Evolutionary conservation across 352 stramenopile genomes (phyloP), one percentile per base, ranked within the genome.

Genomic region (Thalassiosira delicatula): DNA sequence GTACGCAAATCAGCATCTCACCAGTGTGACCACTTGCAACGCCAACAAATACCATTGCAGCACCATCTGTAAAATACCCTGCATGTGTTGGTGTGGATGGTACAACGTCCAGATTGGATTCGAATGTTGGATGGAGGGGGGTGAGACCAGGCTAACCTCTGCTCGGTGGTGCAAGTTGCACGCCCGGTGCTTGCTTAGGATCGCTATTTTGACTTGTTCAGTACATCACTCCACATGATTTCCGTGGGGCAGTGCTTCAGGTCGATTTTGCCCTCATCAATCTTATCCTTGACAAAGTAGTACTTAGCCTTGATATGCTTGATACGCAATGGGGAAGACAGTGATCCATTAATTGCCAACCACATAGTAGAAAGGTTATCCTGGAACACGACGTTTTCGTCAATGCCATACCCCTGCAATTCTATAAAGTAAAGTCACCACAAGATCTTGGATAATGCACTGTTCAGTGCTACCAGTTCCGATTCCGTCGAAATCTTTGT

Each of bases 221-320:
- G 54, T 33, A 35, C 54, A 63, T 63, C 8, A n/a, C 61, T 63
- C 49, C 74, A 62, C 76, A 88, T 86, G 25, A 83, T 46, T 1
- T 70, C 30, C 1, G 82, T 86, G 17, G 76, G 81, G 21, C 65
- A 74, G 17, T 80, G 37, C 23, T 59, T 17, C 7, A 84, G 63
- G 35, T 65, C 33, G 1, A 85, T 19, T 21, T 85, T 63, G 9
- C 57, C 65, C 29, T 79, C 21, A 23, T 72, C 23, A n/a, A 89
- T 68, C 14, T 61, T 73, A 59, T 89, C 73, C 11, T 33, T 80
- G 56, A 62, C 57, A 37, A 84, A 75, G 65, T 74, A 79, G 57
- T 83, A 73, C 49, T 56, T 68, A 29, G 76, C 65, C 12, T 86
- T 74, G 32, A 83, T 77, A 53, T 86, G 79, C 21, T 80, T 70